Base-by-base conservation (phyloP, 140 eudicot genomes). In the Flaveria floridana region DNA sequence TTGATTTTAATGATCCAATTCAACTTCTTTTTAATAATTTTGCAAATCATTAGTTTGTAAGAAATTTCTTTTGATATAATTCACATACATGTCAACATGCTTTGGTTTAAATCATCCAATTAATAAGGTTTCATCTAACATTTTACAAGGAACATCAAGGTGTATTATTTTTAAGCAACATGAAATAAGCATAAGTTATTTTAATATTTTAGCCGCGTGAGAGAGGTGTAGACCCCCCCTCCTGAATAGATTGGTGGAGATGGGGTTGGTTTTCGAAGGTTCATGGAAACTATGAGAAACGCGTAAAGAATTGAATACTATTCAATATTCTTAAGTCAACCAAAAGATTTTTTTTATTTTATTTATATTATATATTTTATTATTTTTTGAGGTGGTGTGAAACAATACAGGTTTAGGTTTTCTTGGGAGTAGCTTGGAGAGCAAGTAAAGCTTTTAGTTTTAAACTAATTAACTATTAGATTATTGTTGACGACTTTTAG, bases 281-380 rank as follows among this genome's bases (percentile, higher is more conserved):
- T 63, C 68, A 1, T 28, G 44, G 68, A 63, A 63, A 13, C 9
- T 15, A 4, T 14, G 1, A 0, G 68, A 63, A 63, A 30, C 68
- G 68, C 68, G 68, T 63, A 42, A 61, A 61, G 2, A 63, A 62
- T 34, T 15, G 25, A 44, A 58, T 14, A 59, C 41, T 23, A 59
- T 59, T 59, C 39, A 21, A 23, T 59, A 37, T 23, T 59, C 41
- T 23, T 0, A 10, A 25, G 2, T 63, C 19, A 26, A 14, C 68
- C 20, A 63, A 63, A 63, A 63, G 13, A 4, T 63, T 61, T 7
- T 0, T 61, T 41, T 15, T 30, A 30, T 30, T 26, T 28, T 28
- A 28, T 28, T 28, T 28, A 3, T 28, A 3, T 28, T 28, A 0
- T 28, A 28, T 28, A 3, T 28, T 28, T 28, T 28, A 26, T 26